phyloP scores from a whole-genome alignment of 768 basidiomycete species.

The Termitomyces titanicus region DNA sequence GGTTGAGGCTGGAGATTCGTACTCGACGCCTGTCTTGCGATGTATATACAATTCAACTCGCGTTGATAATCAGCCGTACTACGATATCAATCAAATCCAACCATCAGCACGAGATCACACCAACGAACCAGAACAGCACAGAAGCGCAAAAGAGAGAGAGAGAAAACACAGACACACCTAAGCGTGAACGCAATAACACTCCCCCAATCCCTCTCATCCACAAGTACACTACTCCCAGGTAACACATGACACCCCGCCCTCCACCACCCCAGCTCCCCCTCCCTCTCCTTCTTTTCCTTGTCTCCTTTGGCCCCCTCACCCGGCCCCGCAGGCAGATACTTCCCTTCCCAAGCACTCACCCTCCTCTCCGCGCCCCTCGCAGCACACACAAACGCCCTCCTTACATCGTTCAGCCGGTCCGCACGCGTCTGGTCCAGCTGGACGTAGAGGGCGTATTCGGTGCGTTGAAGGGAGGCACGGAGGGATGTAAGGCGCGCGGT shows the following conservation, averaged over 20 bases:
- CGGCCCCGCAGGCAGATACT: slow-evolving; percentile 40
- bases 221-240: slow-evolving; percentile 63
- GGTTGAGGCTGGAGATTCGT: too few species aligned
- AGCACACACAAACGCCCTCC: slow-evolving; percentile 50
- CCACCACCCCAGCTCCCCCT: slow-evolving; percentile 68
- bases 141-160: too few species aligned
- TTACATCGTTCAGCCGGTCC: slow-evolving; percentile 55
- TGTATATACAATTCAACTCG: slow-evolving; percentile 39
- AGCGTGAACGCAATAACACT: slow-evolving; percentile 77
- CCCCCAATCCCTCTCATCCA: slow-evolving; percentile 71
- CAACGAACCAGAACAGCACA: too few species aligned
- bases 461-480: slow-evolving; percentile 52
- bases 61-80: slow-evolving; percentile 61
- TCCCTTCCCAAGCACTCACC: slow-evolving; percentile 59
- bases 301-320: background rate
- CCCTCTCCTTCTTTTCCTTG: slow-evolving; percentile 10
- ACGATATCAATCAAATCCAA: too few species aligned
- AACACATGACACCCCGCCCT: slow-evolving; percentile 52
- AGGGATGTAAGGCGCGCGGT: slow-evolving; percentile 42
- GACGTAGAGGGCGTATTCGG: slow-evolving; percentile 56
- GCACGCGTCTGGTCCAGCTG: slow-evolving; percentile 47
- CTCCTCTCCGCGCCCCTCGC: slow-evolving; percentile 53
- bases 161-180: slow-evolving; percentile 56
- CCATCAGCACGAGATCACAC: too few species aligned
- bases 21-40: slow-evolving; percentile 16